A percentile compares a stretch with the other conserved stretches of the same genome.
phyloP scores from a whole-genome alignment of 805 yeast genomes.

The Metschnikowia shivogae region DNA sequence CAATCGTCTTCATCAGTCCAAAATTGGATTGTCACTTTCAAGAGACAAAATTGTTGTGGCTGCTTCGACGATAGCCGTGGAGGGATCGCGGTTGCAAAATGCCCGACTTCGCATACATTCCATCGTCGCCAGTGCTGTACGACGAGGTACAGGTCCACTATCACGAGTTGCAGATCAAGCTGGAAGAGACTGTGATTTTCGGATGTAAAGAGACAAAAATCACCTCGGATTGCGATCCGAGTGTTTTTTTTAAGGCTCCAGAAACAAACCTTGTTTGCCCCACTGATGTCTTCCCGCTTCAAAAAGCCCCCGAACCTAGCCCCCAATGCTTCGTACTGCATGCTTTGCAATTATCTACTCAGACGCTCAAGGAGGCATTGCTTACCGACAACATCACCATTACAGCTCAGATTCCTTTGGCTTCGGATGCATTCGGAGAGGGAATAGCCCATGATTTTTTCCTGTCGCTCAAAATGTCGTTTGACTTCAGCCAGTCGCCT shows the following conservation, averaged over 20 bases:
- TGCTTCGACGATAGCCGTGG: not conserved
- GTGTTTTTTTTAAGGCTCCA: no score
- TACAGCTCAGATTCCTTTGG: not conserved
- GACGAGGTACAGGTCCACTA: not conserved
- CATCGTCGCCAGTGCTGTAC: not conserved
- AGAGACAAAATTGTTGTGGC: no score
- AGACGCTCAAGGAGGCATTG: not conserved
- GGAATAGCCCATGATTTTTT: not conserved
- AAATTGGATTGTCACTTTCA: not conserved
- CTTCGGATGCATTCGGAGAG: not conserved
- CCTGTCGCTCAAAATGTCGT: not conserved
- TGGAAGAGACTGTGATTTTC: no score
- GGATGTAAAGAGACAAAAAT: no score
- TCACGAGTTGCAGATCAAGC: not conserved
- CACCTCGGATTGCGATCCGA: no score
- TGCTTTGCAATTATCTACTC: not conserved
- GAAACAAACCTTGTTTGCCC: not conserved
- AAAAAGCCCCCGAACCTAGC: not conserved
- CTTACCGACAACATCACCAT: conserved; percentile 1
- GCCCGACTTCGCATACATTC: not conserved
- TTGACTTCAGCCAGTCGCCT: not conserved
- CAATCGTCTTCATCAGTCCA: not conserved
- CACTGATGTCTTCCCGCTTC: not conserved
- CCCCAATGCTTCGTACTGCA: not conserved
- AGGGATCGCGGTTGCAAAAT: not conserved